Evolutionary conservation across 306 rosid genomes (phyloP).

Genomic region (Lagenaria siceraria): DNA sequence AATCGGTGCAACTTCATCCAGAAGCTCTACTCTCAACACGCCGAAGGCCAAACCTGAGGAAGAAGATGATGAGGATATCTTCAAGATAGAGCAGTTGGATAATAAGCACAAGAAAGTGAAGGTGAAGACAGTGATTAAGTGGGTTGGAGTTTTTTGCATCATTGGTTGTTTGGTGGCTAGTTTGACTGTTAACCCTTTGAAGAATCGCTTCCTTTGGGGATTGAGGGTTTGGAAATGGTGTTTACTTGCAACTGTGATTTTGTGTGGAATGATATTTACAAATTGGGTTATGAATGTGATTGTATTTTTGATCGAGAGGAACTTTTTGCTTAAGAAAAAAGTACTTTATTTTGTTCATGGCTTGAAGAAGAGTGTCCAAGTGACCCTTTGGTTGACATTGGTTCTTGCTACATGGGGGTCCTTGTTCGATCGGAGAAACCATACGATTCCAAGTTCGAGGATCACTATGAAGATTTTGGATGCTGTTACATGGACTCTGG

Average conservation of each 20-base stretch:
- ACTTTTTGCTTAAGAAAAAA: conserved; percentile 67
- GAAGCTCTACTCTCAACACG: conserved; percentile 8
- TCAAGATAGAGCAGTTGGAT: conserved; percentile 39
- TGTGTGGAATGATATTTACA: conserved; percentile 66
- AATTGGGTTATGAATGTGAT: conserved; percentile 62
- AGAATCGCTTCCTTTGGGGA: conserved; percentile 29
- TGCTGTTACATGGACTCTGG: conserved; percentile 57
- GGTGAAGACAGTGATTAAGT: conserved; percentile 31
- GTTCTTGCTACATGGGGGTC: conserved; percentile 63
- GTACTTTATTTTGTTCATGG: conserved; percentile 92
- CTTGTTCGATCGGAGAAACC: conserved; percentile 38
- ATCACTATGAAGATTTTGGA: conserved; percentile 26
- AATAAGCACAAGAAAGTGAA: conserved; percentile 34
- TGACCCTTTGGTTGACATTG: conserved; percentile 56
- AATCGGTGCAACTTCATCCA: conserved; percentile 31
- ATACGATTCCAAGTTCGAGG: conserved; percentile 31
- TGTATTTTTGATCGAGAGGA: conserved; percentile 72
- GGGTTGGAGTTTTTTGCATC: conserved; percentile 32
- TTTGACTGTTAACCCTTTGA: conserved; percentile 26
- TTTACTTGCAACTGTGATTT: conserved; percentile 54
- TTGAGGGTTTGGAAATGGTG: conserved; percentile 80
- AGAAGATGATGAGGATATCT: conserved; percentile 55
- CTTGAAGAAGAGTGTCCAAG: conserved; percentile 60
- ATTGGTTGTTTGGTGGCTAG: conserved; percentile 38
- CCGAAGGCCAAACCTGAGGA: conserved; percentile 20